Conservation (phyloP, 2,329 filamentous ascomycete genomes). For the Sporothrix pseudoabietina region DNA sequence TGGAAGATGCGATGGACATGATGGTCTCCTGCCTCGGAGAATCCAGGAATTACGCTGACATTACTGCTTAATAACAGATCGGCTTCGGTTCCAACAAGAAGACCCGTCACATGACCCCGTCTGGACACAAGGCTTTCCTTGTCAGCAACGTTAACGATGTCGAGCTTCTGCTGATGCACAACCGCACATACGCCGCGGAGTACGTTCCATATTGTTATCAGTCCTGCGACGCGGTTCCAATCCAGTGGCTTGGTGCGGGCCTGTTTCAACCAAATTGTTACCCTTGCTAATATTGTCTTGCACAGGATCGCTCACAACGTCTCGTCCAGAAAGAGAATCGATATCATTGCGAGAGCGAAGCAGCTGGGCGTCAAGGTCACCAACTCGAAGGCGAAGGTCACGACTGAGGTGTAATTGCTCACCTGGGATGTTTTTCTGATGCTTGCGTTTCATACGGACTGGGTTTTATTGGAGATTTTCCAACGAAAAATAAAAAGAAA, state of each 20-base stretch:
- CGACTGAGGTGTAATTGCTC: conserved; percentile 75
- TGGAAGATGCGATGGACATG: neutral
- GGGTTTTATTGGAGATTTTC: conserved; percentile 29
- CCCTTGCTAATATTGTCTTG: conserved; percentile 42
- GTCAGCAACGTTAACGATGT: conserved; percentile 96
- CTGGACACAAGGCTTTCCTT: conserved; percentile 99
- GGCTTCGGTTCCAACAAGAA: conserved; percentile 99
- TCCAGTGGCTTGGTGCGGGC: neutral
- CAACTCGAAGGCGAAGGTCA: conserved; percentile 98
- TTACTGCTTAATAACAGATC: conserved; percentile 63
- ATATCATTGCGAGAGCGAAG: conserved; percentile 97
- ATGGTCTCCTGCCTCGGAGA: neutral
- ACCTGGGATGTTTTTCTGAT: conserved; percentile 23
- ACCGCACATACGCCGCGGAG: conserved; percentile 98
- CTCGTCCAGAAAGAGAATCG: conserved; percentile 97
- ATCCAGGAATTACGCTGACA: conserved; percentile 11
- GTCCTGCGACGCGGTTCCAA: neutral
- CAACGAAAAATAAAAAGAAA: conserved; percentile 20
- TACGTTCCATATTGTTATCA: conserved; percentile 55
- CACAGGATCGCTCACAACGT: conserved; percentile 93
- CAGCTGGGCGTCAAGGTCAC: conserved; percentile 99
- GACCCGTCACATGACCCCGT: conserved; percentile 98
- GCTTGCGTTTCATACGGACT: conserved; percentile 32
- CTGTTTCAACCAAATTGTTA: neutral
- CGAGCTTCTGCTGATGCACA: conserved; percentile 99